Evolutionary conservation across 2,329 filamentous ascomycete genomes (phyloP), one percentile per base, ranked within the genome.

Genomic region (Cladorrhinum sp.): DNA sequence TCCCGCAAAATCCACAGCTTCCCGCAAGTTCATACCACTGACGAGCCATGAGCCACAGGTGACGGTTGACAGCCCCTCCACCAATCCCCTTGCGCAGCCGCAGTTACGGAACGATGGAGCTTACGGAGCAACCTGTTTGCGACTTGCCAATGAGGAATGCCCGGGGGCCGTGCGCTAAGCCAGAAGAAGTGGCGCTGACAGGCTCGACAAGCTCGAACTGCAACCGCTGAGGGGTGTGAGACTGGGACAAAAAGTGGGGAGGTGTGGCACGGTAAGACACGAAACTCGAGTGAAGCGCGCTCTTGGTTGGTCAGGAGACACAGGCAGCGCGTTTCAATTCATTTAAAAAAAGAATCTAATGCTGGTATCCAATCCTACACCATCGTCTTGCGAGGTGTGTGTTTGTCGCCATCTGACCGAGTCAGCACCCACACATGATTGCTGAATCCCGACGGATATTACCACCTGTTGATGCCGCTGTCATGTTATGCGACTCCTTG

Each of bases 331-430:
- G 68, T 67, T 66, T 68, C 63, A 64, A 65, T 68, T 62, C 60
- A 67, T 67, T 66, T 67, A 63, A 66, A 65, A 66, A 66, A 64
- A 65, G 63, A 60, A 67, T 59, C 65, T 59, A 66, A 66, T 66
- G 60, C 66, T 60, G 65, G 58, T 49, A 61, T 53, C 49, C 53
- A 49, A 51, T 41, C 38, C 53, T 64, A 60, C 61, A 27, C 36
- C 52, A 52, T 62, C 58, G 45, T 54, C 57, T 24, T 62, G 60
- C 54, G 57, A 61, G 55, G 23, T 41, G 20, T 32, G 50, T 45
- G 41, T 45, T 45, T 45, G 41, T 45, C n/a, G n/a, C 41, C 55
- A 62, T 55, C 52, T 22, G 22, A 36, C n/a, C 36, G 41, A 50
- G 24, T 24, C 18, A 50, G 49, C 22, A 24, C 20, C n/a, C 49